phyloP scores from a whole-genome alignment of 2,329 filamentous ascomycete genomes.

The Fusarium hostae region DNA sequence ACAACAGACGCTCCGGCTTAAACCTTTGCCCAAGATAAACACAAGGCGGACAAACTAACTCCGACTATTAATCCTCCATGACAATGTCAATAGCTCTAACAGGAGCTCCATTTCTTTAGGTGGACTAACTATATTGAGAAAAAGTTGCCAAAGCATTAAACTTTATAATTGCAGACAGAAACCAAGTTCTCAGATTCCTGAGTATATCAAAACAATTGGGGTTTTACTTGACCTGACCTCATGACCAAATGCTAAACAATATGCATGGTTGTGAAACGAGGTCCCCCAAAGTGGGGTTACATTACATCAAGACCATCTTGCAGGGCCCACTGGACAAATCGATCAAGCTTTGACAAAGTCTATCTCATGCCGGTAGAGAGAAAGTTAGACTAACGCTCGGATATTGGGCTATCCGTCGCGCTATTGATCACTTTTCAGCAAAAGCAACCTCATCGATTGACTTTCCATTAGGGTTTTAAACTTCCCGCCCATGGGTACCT shows the following conservation, averaged over 20 bases:
- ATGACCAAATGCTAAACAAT: neutral
- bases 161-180: neutral
- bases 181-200: neutral
- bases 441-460: neutral
- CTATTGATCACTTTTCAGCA: neutral
- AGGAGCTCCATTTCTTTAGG: neutral
- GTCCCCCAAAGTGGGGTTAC: neutral
- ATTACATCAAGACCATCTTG: neutral
- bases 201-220: neutral
- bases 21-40: too few relatives aligned
- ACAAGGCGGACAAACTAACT: neutral
- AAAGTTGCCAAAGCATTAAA: neutral
- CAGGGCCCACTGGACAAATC: too few relatives aligned
- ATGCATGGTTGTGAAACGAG: neutral
- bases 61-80: neutral
- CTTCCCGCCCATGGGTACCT: too few relatives aligned
- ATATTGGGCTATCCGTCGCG: neutral
- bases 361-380: neutral
- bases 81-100: neutral
- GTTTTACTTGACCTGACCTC: neutral
- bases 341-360: neutral
- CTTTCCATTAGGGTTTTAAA: too few relatives aligned
- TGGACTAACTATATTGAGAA: neutral
- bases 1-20: fast-evolving
- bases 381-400: neutral